Conservation (phyloP, 1,139 yeast genomes). For the Arxiozyma bovina region DNA sequence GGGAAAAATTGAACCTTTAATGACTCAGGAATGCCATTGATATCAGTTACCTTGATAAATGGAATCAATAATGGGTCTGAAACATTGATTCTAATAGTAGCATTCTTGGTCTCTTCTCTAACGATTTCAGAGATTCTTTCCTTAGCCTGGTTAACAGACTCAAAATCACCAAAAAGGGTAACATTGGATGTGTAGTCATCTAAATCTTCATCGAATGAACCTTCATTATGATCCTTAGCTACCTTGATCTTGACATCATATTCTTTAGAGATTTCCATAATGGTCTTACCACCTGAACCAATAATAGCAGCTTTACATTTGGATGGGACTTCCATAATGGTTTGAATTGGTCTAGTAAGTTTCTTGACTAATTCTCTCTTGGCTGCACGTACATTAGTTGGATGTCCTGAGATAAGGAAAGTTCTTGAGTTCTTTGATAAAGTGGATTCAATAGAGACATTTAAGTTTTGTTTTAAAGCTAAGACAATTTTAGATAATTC, state of each 20-base stretch:
- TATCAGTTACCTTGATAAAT: conserved; percentile 37
- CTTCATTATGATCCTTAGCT: conserved; percentile 38
- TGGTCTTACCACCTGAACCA: conserved; percentile 80
- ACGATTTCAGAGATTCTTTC: conserved; percentile 64
- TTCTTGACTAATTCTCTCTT: conserved; percentile 68
- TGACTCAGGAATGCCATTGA: conserved; percentile 14
- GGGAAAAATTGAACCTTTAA: conserved; percentile 20
- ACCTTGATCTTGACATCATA: conserved; percentile 67
- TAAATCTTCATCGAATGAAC: conserved; percentile 35
- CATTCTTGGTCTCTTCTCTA: conserved; percentile 58
- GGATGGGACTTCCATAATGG: conserved; percentile 63
- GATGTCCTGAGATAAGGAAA: conserved; percentile 72
- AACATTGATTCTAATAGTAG: conserved; percentile 43
- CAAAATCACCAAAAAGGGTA: conserved; percentile 74
- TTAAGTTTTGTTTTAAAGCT: conserved; percentile 50
- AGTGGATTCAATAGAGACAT: conserved; percentile 75
- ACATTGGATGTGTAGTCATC: conserved; percentile 52
- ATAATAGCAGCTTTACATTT: conserved; percentile 71
- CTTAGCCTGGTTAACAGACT: conserved; percentile 72
- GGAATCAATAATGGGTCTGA: conserved; percentile 41
- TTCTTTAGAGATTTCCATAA: conserved; percentile 68
- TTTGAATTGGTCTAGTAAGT: conserved; percentile 64
- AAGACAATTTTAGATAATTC: conserved; percentile 60
- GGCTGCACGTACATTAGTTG: conserved; percentile 60
- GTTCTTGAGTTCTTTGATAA: conserved; percentile 72